Base-by-base conservation (phyloP, 805 yeast genomes). In the Kazachstania kunashirensis region DNA sequence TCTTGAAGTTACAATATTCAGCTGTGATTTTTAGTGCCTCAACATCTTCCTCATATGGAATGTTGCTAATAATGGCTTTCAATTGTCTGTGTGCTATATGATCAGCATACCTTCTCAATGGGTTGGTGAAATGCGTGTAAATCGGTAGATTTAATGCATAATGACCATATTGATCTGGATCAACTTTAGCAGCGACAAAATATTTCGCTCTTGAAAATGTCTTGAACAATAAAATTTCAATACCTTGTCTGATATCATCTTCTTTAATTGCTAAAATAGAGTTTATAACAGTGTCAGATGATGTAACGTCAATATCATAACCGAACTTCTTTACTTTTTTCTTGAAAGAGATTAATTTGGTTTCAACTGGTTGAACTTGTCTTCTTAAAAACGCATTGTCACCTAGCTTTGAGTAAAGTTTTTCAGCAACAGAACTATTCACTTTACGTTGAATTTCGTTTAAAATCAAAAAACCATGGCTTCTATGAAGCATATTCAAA, bases 51-150 rank as follows among this genome's bases (percentile, higher is more conserved):
- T 57, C 57, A 28, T 67, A 70, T 12, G 66, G 70, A 7, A 51
- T 41, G 3, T 57, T 60, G 27, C 59, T 61, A 27, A 92, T 57
- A 19, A 79, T 73, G 2, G 76, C 58, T 55, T 84, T 88, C 47
- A 92, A 64, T 63, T 92, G 98, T 49, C 96, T 75, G 54, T 92
- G 98, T 27, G 84, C 97, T 47, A 88, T 74, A 35, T 84, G 69
- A 58, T 92, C 98, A 1, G 95, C 86, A 57, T 88, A 92, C 50
- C 98, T 73, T 57, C 94, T 74, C 54, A 85, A 66, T 12, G 98
- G 97, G 1, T 94, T 75, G n/a, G 84, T 81, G 65, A 88, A 88
- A 60, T 89, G 96, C 0, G 97, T 84, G 58, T 84, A 92, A 30
- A 85, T 65, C 20, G 96, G 94, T 39, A 82, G 58, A 45, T 85